phyloP scores from a whole-genome alignment of 768 basidiomycete species.

The Lactarius sanguifluus region DNA sequence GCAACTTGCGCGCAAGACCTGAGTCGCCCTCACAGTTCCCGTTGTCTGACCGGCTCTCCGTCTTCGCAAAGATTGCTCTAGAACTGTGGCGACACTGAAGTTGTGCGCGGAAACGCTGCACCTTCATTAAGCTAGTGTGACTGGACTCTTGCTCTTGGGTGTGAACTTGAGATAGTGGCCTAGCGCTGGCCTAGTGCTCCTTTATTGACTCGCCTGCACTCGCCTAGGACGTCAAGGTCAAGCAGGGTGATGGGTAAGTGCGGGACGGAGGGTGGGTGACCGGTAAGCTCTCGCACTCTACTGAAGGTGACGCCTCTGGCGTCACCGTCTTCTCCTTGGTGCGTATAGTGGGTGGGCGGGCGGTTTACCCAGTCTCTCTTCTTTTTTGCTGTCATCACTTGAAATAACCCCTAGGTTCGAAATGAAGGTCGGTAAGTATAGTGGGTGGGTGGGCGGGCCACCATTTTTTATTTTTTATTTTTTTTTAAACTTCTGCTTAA shows the following conservation, averaged over 20 bases:
- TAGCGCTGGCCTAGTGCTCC: background rate
- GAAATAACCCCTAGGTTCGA: background rate
- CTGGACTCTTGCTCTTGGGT: background rate
- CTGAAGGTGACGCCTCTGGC: background rate
- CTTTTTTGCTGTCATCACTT: background rate
- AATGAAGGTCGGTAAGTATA: background rate
- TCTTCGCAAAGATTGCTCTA: background rate
- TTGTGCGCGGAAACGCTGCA: constrained; percentile 24
- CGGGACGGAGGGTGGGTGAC: constrained; percentile 23
- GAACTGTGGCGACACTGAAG: background rate
- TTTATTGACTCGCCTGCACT: background rate
- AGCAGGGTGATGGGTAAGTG: constrained; percentile 23
- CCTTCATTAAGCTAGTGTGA: constrained; percentile 11
- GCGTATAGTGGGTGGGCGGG: constrained; percentile 25
- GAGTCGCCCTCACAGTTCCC: too few relatives aligned
- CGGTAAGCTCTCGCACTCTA: background rate
- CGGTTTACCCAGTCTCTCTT: constrained; percentile 12
- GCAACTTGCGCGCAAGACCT: background rate
- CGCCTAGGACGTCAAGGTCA: background rate
- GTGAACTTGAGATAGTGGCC: background rate
- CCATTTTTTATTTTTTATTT: background rate
- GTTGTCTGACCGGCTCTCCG: background rate
- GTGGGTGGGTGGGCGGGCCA: constrained; percentile 13
- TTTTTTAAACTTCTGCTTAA: background rate
- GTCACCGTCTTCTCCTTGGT: constrained; percentile 8